Evolutionary conservation across 1,139 yeast genomes (phyloP), one percentile per base, ranked within the genome.

Genomic region (Blastobotrys illinoisensis): DNA sequence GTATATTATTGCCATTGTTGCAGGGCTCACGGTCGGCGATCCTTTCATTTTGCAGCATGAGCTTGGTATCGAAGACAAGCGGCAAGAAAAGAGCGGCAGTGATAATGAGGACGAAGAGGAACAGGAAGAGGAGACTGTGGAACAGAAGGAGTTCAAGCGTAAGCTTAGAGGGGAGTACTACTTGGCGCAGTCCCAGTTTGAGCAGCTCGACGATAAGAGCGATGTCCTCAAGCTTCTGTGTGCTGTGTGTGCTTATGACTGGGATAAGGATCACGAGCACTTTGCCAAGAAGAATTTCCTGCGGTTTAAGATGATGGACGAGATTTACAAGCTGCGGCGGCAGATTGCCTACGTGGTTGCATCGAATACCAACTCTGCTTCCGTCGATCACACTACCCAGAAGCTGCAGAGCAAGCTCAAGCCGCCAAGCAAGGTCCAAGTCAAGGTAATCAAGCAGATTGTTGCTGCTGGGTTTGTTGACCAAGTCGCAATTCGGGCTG

Each of bases 1-100:
- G 0, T 93, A 88, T 65, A 77, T 93, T 24, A 83, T 93, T 54
- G 95, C 98, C 0, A 79, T 95, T 55, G 98, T 95, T 1, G 87
- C 98, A 18, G 96, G 93, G 0, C 73, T 95, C 46, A 86, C 98
- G 0, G 98, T 93, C 48, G 98, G 97, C 3, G 96, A 91, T 64
- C 97, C 97, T 5, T 88, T 90, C 64, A 72, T 89, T 44, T 78
- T 78, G 23, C 95, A 86, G 64, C 80, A 79, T 61, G 97, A 88
- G 65, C 66, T 87, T 16, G 90, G 90, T 0, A 74, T 84, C 28
- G 64, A 61, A 14, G 66, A 66, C 48, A 56, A 59, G 47, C 66
- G 58, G 6, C 40, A 32, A n/a, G 40, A 32, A 2, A 32, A 32
- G 40, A 62, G 60, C 7, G 40, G 16, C 6, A 32, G 40, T 32